Conservation (phyloP, 2,329 filamentous ascomycete species). For the Curvularia sp. region DNA sequence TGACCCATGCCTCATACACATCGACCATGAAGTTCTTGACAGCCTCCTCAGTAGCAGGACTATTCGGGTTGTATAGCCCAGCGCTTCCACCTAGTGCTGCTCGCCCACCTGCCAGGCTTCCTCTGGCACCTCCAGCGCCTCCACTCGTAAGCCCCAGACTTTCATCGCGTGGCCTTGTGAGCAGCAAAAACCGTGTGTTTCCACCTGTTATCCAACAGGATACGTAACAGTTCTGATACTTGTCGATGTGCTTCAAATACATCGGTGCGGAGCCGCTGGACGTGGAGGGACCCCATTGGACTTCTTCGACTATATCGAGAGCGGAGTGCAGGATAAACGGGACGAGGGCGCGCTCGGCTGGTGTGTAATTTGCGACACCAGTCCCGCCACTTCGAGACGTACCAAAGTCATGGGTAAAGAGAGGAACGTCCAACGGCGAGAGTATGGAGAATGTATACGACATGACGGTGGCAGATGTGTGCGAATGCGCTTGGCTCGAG, state of each 20-base stretch:
- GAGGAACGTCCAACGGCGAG: slow-evolving; percentile 91
- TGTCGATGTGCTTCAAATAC: slow-evolving; percentile 96
- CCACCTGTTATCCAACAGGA: slow-evolving; percentile 92
- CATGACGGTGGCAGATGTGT: slow-evolving; percentile 61
- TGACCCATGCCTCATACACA: slow-evolving; percentile 96
- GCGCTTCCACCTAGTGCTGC: slow-evolving; percentile 32
- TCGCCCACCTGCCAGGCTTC: slow-evolving; percentile 43
- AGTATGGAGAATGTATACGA: slow-evolving; percentile 99
- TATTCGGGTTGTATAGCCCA: slow-evolving; percentile 76
- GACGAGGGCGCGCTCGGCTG: slow-evolving; percentile 90
- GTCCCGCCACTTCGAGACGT: slow-evolving; percentile 96
- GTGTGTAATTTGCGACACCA: slow-evolving; percentile 85
- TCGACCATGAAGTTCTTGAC: slow-evolving; percentile 94
- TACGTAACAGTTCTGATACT: slow-evolving; percentile 94
- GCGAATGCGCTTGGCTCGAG: slow-evolving; percentile 1
- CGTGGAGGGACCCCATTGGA: slow-evolving; percentile 75
- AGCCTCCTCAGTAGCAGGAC: slow-evolving; percentile 91
- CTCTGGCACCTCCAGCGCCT: slow-evolving; percentile 32
- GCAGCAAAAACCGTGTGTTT: slow-evolving; percentile 91
- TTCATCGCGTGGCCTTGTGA: slow-evolving; percentile 75
- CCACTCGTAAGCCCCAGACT: slow-evolving; percentile 32
- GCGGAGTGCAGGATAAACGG: slow-evolving; percentile 96
- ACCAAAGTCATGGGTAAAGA: slow-evolving; percentile 97
- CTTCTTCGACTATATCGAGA: slow-evolving; percentile 93
- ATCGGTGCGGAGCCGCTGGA: slow-evolving; percentile 56